These are phyloP conservation scores for Boletus mariae DNA, from an alignment of 1,284 basidiomycete species.

Conservation along the genomic window DNA sequence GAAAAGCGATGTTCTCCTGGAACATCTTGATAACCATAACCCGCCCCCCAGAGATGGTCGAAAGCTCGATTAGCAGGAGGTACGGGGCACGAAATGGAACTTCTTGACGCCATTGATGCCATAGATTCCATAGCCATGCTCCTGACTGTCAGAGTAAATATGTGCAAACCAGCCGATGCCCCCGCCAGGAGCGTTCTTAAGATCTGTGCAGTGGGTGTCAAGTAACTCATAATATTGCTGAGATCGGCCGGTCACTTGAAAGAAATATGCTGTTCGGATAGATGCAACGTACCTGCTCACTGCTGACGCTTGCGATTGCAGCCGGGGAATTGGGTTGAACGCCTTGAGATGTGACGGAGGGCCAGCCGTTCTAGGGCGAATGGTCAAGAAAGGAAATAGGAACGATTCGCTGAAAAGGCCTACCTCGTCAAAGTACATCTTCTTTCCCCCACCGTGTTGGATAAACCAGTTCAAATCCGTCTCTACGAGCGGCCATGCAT, in stretches of 20 bases:
- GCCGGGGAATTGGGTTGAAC: conserved; percentile 54
- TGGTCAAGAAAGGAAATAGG: neutral
- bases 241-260: conserved; percentile 17
- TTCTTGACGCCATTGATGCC: conserved; percentile 44
- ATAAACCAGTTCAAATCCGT: conserved; percentile 63
- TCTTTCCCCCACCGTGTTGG: conserved; percentile 56
- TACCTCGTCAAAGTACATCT: conserved; percentile 69
- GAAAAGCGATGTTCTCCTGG: neutral
- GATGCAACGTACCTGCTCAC: conserved; percentile 46
- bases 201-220: conserved; percentile 57
- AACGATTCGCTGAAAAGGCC: conserved; percentile 4
- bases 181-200: conserved; percentile 56
- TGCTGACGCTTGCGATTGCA: conserved; percentile 55
- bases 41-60: neutral
- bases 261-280: neutral
- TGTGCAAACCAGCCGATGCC: conserved; percentile 80
- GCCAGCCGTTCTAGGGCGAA: conserved; percentile 63
- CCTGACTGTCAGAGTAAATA: conserved; percentile 64
- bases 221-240: conserved; percentile 55
- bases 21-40: neutral
- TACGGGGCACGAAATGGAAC: conserved; percentile 52
- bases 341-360: conserved; percentile 52
- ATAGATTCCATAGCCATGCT: conserved; percentile 68
- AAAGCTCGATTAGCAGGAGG: conserved; percentile 36
- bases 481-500: conserved; percentile 58